Base-by-base conservation (phyloP, 2,329 filamentous ascomycete genomes). In the Fusarium tanahbumbuense region DNA sequence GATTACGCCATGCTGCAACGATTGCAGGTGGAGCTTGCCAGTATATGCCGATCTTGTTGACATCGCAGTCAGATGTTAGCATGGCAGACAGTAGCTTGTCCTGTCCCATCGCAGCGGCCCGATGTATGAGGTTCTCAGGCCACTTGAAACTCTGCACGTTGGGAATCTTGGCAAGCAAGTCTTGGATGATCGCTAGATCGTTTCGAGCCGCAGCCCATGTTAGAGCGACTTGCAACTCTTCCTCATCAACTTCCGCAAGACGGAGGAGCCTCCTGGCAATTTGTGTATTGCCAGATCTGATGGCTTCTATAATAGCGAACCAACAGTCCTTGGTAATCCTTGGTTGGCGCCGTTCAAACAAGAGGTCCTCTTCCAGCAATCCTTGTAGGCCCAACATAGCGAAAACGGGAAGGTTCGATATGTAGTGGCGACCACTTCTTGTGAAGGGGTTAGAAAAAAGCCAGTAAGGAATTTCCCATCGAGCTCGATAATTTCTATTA, bases 381-480 rank as follows among this genome's bases (percentile, higher is more conserved):
- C 42, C 27, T 12, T 32, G 16, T 3, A 57, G 32, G 2, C 34
- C 55, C 16, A 57, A 11, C 34, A 40, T 57, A 18, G 55, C 34
- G 12, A 57, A 57, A 5, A 52, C 16, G 2, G 55, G 55, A 16
- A 57, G 45, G 1, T 16, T 42, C 1, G 55, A 57, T 32, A 16
- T 42, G 32, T 52, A 52, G 13, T 52, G 16, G 1, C 18, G 45
- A 49, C 28, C 12, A 3, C 12, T 57, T 15, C 55, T 52, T 16
- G 55, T 42, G 27, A 57, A 52, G 5, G 55, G 25, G 16, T 52
- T 57, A 2, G 55, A 57, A 0, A 57, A 8, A 7, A 57, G 9
- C 55, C 55, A 57, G 8, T 32, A 57, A 8, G 32, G 16, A 25
- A 57, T 11, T 7, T 57, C 45, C 55, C 55, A 57, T 9, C 13